These are phyloP conservation scores for Cryphonectria japonica DNA, from an alignment of 2,329 filamentous ascomycete species.

Conservation along the genomic window DNA sequence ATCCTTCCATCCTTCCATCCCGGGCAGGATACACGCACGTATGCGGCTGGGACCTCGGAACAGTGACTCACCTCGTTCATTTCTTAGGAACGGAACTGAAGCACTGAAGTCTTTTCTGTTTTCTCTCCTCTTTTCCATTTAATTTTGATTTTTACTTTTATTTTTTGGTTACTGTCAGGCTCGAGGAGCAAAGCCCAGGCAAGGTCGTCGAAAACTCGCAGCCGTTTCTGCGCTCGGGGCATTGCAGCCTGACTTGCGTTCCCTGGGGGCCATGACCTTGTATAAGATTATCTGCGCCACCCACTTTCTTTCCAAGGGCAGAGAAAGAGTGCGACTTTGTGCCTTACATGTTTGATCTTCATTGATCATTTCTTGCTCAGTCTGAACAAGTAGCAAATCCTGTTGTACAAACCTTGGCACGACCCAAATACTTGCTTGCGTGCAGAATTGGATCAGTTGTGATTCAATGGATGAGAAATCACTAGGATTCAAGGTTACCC, in stretches of 20 bases:
- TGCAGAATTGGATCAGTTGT: background rate
- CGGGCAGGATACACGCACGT: background rate
- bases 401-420: background rate
- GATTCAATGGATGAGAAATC: background rate
- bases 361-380: background rate
- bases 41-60: background rate
- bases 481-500: background rate
- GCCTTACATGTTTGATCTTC: background rate
- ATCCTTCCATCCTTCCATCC: background rate
- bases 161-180: background rate
- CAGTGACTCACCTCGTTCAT: background rate
- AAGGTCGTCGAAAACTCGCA: background rate
- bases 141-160: too few relatives aligned
- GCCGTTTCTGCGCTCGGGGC: background rate
- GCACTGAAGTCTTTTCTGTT: background rate
- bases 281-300: background rate
- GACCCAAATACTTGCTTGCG: too few relatives aligned
- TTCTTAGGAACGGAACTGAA: background rate
- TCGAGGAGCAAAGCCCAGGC: background rate
- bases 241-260: constrained; percentile 1
- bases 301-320: background rate
- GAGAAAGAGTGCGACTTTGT: background rate
- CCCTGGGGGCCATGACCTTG: constrained; percentile 6
- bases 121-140: too few relatives aligned
- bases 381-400: background rate